A percentile compares a stretch with the other conserved stretches of the same genome.
phyloP scores from a whole-genome alignment of 352 stramenopile genomes.

The Globisporangium apiculatum region DNA sequence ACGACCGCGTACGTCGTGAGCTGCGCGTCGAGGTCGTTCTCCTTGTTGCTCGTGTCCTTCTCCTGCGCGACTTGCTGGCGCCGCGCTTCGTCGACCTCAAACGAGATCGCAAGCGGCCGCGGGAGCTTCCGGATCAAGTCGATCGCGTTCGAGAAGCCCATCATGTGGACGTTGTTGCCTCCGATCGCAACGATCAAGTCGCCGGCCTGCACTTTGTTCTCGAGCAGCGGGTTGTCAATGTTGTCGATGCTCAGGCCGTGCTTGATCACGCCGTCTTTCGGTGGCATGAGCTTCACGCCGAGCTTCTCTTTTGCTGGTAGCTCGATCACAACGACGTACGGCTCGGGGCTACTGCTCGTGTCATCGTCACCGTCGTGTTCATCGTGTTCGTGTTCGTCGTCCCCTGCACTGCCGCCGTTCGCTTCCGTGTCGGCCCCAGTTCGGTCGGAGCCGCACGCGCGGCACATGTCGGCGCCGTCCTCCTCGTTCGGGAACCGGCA shows the following conservation, averaged over 20 bases:
- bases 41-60: constrained; percentile 46
- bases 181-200: constrained; percentile 84
- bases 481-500: constrained; percentile 65
- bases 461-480: constrained; percentile 43
- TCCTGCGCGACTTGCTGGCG: constrained; percentile 47
- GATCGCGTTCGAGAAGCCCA: constrained; percentile 79
- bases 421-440: neutral
- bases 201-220: constrained; percentile 74
- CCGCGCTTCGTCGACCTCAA: constrained; percentile 67
- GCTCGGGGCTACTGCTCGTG: constrained; percentile 1
- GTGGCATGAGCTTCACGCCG: constrained; percentile 80
- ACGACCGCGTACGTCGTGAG: constrained; percentile 81
- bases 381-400: neutral
- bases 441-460: constrained; percentile 50
- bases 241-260: constrained; percentile 83
- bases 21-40: constrained; percentile 62
- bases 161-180: constrained; percentile 61
- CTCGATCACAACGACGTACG: constrained; percentile 70
- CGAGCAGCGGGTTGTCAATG: constrained; percentile 80
- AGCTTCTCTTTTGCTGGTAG: constrained; percentile 81
- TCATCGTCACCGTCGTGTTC: neutral
- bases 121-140: constrained; percentile 82
- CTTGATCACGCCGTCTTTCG: constrained; percentile 73
- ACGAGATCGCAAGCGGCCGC: constrained; percentile 69
- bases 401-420: constrained; percentile 14